Conservation (phyloP, 2,329 filamentous ascomycete genomes). For the Tolypocladium capitatum region DNA sequence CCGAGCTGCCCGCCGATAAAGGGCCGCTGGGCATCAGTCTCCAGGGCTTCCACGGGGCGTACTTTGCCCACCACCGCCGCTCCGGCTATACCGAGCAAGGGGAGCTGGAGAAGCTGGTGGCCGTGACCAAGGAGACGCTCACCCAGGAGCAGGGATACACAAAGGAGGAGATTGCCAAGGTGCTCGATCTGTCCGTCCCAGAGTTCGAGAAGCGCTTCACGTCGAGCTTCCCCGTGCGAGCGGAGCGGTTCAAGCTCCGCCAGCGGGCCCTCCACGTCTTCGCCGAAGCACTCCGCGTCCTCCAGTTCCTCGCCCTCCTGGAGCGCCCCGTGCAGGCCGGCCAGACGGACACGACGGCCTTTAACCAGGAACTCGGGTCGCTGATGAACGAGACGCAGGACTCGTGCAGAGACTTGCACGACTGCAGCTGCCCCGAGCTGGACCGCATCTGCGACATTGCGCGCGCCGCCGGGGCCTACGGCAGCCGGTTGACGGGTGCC, state of each 20-base stretch:
- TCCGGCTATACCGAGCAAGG: slow-evolving; percentile 35
- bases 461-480: slow-evolving; percentile 63
- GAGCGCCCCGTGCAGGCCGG: slow-evolving; percentile 30
- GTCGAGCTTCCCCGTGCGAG: slow-evolving; percentile 77
- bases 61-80: slow-evolving; percentile 43
- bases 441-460: slow-evolving; percentile 78
- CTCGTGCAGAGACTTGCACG: slow-evolving; percentile 75
- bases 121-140: slow-evolving; percentile 57
- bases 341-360: slow-evolving; percentile 39
- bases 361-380: slow-evolving; percentile 59
- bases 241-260: slow-evolving; percentile 74
- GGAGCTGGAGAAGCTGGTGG: slow-evolving; percentile 63
- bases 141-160: slow-evolving; percentile 75
- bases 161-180: slow-evolving; percentile 64
- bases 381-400: slow-evolving; percentile 83
- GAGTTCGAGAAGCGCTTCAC: slow-evolving; percentile 70
- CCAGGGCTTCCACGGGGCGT: slow-evolving; percentile 73
- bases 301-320: slow-evolving; percentile 72
- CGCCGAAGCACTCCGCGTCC: slow-evolving; percentile 72
- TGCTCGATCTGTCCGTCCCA: slow-evolving; percentile 54
- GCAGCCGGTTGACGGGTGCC: slow-evolving; percentile 77
- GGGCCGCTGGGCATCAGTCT: slow-evolving; percentile 74
- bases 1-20: slow-evolving; percentile 58
- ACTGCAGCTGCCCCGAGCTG: slow-evolving; percentile 87
- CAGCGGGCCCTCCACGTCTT: slow-evolving; percentile 88